phyloP scores from a whole-genome alignment of 192 early-diverging fungal genomes.

The Dissophora ornata region DNA sequence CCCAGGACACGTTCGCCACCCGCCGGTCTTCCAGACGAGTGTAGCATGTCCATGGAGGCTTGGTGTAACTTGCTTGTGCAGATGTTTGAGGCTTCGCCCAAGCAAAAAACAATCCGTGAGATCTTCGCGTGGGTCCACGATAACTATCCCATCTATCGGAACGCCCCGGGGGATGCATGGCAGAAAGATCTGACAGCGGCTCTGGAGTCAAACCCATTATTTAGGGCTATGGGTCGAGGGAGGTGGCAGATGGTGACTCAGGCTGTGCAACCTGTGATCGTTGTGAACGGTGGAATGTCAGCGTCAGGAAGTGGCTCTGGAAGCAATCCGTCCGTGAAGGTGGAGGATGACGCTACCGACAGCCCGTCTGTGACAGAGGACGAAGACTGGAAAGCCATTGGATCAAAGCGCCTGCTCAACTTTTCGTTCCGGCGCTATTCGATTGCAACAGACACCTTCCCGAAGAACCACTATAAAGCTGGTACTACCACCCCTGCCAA shows the following conservation, averaged over 20 bases:
- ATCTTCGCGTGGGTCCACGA: slow-evolving; percentile 55
- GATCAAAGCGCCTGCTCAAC: slow-evolving; percentile 46
- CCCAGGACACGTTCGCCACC: slow-evolving; percentile 43
- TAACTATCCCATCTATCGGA: slow-evolving; percentile 55
- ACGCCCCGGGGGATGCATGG: slow-evolving; percentile 54
- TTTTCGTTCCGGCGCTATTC: slow-evolving; percentile 52
- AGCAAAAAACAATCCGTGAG: slow-evolving; percentile 60
- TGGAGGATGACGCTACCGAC: slow-evolving; percentile 42
- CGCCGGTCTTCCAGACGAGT: slow-evolving; percentile 40
- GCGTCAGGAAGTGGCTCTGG: slow-evolving; percentile 14
- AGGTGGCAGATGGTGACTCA: slow-evolving; percentile 56
- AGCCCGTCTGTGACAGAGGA: slow-evolving; percentile 54
- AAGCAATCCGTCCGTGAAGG: slow-evolving; percentile 19
- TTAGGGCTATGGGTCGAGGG: slow-evolving; percentile 55
- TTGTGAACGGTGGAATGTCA: slow-evolving; percentile 19
- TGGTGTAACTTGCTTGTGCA: slow-evolving; percentile 54
- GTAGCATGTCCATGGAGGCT: slow-evolving; percentile 55
- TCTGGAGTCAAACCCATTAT: slow-evolving; percentile 55
- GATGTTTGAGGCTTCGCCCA: slow-evolving; percentile 57
- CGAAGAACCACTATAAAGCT: slow-evolving; percentile 41
- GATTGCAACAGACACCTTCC: slow-evolving; percentile 53
- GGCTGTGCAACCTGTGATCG: slow-evolving; percentile 22
- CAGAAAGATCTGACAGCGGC: slow-evolving; percentile 48
- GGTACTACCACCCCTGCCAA: slow-evolving; percentile 33
- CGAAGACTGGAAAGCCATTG: slow-evolving; percentile 56